Base-by-base conservation (phyloP, 495 filamentous ascomycete genomes). In the Aspergillus cavernicola region DNA sequence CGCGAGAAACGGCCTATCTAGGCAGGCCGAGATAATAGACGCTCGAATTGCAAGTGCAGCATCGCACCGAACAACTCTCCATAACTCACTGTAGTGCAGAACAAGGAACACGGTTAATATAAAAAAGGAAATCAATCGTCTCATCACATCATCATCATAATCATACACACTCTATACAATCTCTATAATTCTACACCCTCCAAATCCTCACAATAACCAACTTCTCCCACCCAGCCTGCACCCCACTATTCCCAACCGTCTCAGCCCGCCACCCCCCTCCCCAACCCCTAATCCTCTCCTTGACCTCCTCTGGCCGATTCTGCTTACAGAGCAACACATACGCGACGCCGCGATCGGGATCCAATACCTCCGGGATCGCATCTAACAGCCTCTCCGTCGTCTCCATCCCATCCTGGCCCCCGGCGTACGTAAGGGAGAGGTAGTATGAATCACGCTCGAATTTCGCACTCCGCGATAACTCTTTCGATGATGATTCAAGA, bases 361-460 rank as follows among this genome's bases (percentile, higher is more conserved):
- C 82, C 63, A 98, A 61, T 1, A 87, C 67, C 4, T 54, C 65
- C 1, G 85, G 84, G 56, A 98, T 70, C 22, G 76, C 70, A 13
- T 77, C 80, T 8, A 98, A 71, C 53, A 97, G 61, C 32, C 87
- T 75, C 45, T 92, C 80, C 44, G 93, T 98, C 22, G 84, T 85
- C 73, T 92, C 89, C 91, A 98, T 98, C 19, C 93, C 93, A 64
- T 97, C 87, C 15, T 62, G 65, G 0, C 93, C 93, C 0, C 93
- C 93, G 0, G 89, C 92, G 65, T 95, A 97, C 15, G 90, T 87
- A 16, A 97, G 74, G 18, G 84, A 81, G n/a, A 97, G 78, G 29
- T 96, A 75, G 62, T 84, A 80, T n/a, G 85, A 90, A 50, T 92
- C 89, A 23, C 77, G 75, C 50, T 87, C 85, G 47, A 85, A 90